These are phyloP conservation scores for Flagelloscypha sp. DNA, from an alignment of 768 basidiomycete species.

Conservation along the genomic window DNA sequence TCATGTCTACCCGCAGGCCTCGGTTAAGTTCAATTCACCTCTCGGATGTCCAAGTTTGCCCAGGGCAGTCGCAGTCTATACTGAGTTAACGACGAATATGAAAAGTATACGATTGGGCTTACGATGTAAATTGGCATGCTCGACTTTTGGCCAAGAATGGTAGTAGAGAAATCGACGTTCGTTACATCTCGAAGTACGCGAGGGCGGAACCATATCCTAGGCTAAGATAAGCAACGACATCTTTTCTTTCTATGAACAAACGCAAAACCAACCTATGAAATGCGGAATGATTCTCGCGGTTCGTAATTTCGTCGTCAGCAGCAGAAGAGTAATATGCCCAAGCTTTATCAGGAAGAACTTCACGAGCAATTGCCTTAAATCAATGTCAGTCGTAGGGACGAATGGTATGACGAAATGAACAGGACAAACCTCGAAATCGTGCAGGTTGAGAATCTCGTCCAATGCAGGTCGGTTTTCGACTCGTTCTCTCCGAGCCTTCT, in stretches of 20 bases:
- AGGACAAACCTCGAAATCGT: conserved; percentile 79
- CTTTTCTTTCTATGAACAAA: conserved; percentile 3
- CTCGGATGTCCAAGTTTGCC: conserved; percentile 96
- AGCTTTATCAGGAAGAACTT: conserved; percentile 75
- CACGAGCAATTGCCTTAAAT: conserved; percentile 70
- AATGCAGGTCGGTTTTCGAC: conserved; percentile 61
- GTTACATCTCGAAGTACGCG: conserved; percentile 79
- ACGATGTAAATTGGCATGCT: conserved; percentile 80
- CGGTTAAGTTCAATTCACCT: conserved; percentile 85
- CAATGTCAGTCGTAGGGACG: neutral
- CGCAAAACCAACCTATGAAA: conserved; percentile 61
- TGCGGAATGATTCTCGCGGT: conserved; percentile 83
- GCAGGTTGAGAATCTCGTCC: conserved; percentile 76
- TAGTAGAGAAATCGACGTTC: conserved; percentile 78
- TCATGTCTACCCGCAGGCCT: conserved; percentile 78
- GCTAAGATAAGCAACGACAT: neutral
- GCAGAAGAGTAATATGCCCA: conserved; percentile 99
- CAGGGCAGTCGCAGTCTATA: conserved; percentile 72
- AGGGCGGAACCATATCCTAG: conserved; percentile 84
- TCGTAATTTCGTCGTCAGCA: conserved; percentile 89
- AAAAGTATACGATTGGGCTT: conserved; percentile 14
- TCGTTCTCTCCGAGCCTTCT: conserved; percentile 60
- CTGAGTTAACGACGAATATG: conserved; percentile 4
- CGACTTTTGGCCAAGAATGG: conserved; percentile 67
- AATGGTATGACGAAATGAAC: neutral